phyloP scores from a whole-genome alignment of 2,329 filamentous ascomycete species.

The Hymenoscyphus infarciens region DNA sequence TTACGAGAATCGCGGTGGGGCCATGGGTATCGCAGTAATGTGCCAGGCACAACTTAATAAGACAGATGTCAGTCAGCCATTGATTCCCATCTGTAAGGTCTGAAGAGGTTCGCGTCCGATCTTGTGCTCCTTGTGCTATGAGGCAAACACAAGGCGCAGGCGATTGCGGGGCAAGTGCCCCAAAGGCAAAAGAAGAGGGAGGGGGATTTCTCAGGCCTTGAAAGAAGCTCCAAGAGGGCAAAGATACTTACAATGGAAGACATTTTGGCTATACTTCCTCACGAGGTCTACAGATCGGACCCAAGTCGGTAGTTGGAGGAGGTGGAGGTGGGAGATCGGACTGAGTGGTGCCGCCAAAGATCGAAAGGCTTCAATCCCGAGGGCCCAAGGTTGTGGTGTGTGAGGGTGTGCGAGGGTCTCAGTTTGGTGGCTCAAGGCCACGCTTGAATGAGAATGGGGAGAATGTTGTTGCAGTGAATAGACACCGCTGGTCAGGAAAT shows the following conservation, averaged over 20 bases:
- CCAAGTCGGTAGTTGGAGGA: constrained; percentile 14
- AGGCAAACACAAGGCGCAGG: constrained; percentile 16
- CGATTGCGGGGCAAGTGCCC: constrained; percentile 12
- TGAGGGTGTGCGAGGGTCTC: too few species aligned
- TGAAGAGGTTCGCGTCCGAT: constrained; percentile 8
- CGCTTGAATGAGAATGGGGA: too few species aligned
- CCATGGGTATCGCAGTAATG: constrained; percentile 70
- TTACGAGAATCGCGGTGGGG: constrained; percentile 67
- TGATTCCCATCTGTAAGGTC: neutral
- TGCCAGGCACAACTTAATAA: constrained; percentile 59
- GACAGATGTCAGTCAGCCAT: constrained; percentile 19
- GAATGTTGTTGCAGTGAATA: too few species aligned
- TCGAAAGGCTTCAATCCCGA: neutral
- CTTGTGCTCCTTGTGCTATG: constrained; percentile 16
- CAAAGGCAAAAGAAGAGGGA: constrained; percentile 15
- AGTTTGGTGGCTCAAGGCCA: too few species aligned
- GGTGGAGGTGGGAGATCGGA: neutral
- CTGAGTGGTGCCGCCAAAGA: neutral
- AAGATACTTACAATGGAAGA: constrained; percentile 33
- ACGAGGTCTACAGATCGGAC: neutral
- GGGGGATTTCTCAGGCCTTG: neutral
- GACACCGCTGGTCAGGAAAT: too few species aligned
- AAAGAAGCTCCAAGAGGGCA: neutral
- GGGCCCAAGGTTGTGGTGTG: neutral
- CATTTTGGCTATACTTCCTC: constrained; percentile 24